Percentiles rank a stretch among this genome's conserved stretches.
Conservation (phyloP, 2,329 filamentous ascomycete species). For the Onygenales sp. region DNA sequence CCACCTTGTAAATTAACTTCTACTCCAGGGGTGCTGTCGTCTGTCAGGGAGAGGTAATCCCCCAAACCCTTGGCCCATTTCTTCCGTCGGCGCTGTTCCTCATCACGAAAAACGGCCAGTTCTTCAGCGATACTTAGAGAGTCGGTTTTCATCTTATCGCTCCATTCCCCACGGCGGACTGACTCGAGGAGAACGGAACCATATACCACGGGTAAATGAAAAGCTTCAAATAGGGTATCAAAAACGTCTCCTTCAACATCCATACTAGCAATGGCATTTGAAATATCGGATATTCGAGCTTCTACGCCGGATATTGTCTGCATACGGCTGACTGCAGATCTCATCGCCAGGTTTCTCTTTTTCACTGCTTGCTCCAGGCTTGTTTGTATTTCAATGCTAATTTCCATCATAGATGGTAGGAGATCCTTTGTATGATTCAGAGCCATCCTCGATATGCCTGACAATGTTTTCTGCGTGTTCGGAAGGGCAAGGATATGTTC, state of each 20-base stretch:
- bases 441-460: conserved; percentile 55
- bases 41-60: conserved; percentile 56
- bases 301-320: conserved; percentile 73
- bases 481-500: conserved; percentile 63
- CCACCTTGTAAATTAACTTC: conserved; percentile 72
- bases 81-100: conserved; percentile 77
- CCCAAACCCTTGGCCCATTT: conserved; percentile 86
- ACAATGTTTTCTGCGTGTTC: conserved; percentile 54
- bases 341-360: conserved; percentile 58
- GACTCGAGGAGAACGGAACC: conserved; percentile 81
- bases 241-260: conserved; percentile 72
- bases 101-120: conserved; percentile 83
- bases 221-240: conserved; percentile 67
- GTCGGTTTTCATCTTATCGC: conserved; percentile 79
- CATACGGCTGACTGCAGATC: conserved; percentile 64
- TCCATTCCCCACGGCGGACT: conserved; percentile 79
- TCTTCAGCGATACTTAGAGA: conserved; percentile 84
- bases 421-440: conserved; percentile 55
- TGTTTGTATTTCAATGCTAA: conserved; percentile 45
- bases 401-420: conserved; percentile 50
- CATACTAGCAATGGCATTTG: conserved; percentile 60
- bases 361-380: conserved; percentile 44
- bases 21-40: conserved; percentile 63
- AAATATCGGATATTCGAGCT: conserved; percentile 61
- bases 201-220: conserved; percentile 80